These are phyloP conservation scores for Gracilariopsis chorda DNA, from an alignment of 23 red algal species.

Conservation along the genomic window DNA sequence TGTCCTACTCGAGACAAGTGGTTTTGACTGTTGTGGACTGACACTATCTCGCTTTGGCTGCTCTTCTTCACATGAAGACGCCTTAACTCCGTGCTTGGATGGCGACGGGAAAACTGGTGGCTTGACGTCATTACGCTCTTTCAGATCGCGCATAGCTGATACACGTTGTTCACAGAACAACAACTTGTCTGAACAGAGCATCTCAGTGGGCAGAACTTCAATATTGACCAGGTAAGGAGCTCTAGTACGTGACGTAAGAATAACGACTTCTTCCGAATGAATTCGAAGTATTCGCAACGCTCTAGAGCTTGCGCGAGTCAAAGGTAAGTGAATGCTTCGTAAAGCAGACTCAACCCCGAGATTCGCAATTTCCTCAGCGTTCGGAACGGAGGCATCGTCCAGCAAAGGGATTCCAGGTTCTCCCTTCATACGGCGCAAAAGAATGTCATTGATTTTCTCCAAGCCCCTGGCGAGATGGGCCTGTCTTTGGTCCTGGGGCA, in stretches of 20 bases:
- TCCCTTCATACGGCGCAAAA: slow-evolving; percentile 81
- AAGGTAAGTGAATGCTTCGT: slow-evolving; percentile 79
- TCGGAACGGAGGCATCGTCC: slow-evolving; percentile 31
- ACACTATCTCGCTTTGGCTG: not conserved
- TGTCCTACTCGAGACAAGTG: not conserved
- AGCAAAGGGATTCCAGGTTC: slow-evolving; percentile 30
- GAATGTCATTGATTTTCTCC: slow-evolving; percentile 65
- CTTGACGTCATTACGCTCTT: not conserved
- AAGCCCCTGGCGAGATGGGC: slow-evolving; percentile 43
- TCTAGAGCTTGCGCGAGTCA: slow-evolving; percentile 66
- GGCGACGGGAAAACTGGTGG: not conserved
- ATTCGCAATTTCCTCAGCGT: slow-evolving; percentile 54
- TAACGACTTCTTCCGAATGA: slow-evolving; percentile 63
- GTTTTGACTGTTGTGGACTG: not conserved
- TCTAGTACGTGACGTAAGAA: slow-evolving; percentile 75
- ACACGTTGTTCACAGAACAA: slow-evolving; percentile 82
- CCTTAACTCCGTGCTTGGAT: not conserved
- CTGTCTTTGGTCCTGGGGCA: slow-evolving; percentile 56
- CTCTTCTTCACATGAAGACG: not conserved
- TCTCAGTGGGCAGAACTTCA: slow-evolving; percentile 89
- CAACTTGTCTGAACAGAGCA: slow-evolving; percentile 79
- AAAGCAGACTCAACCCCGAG: slow-evolving; percentile 56
- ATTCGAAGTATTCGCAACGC: slow-evolving; percentile 85
- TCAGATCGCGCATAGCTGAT: not conserved
- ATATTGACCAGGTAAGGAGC: slow-evolving; percentile 85